A percentile compares a stretch with the other conserved stretches of the same genome.
Conservation (phyloP, 345 rosid genomes). For the Geranium brycei region DNA sequence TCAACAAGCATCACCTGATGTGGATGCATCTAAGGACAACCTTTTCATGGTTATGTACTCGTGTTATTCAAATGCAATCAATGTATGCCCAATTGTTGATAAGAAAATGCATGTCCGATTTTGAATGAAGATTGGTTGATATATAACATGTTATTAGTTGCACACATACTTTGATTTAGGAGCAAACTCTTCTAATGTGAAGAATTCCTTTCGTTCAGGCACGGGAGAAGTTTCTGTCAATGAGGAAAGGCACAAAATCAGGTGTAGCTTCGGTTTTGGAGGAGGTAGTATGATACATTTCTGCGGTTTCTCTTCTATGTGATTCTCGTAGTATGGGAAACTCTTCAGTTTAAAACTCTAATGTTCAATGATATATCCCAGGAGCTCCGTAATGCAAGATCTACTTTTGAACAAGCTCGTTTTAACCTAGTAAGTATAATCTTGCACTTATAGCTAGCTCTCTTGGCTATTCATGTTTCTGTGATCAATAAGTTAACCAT, state of each 20-base stretch:
- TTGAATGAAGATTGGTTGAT: not conserved
- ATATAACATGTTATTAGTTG: not conserved
- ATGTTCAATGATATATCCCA: conserved; percentile 19
- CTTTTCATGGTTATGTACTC: not conserved
- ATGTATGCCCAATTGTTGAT: not conserved
- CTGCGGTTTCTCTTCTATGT: conserved; percentile 3
- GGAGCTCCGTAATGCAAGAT: conserved; percentile 87
- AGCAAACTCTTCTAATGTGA: conserved; percentile 1
- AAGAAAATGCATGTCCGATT: too few relatives aligned
- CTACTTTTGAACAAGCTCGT: conserved; percentile 92
- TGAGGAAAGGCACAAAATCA: conserved; percentile 80
- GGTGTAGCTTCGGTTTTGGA: conserved; percentile 62
- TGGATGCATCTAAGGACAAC: not conserved
- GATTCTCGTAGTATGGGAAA: conserved; percentile 5
- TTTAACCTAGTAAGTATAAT: conserved; percentile 53
- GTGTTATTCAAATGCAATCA: not conserved
- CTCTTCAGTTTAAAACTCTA: conserved; percentile 2
- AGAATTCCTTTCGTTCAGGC: conserved; percentile 33
- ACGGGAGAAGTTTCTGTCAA: conserved; percentile 87
- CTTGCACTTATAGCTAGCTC: not conserved
- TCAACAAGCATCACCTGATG: not conserved
- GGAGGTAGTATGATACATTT: conserved; percentile 39
- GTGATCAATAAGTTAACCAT: not conserved
- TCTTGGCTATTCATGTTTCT: not conserved
- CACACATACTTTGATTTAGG: not conserved